phyloP scores from a whole-genome alignment of 2,329 filamentous ascomycete species.

The Microdochium nivale region DNA sequence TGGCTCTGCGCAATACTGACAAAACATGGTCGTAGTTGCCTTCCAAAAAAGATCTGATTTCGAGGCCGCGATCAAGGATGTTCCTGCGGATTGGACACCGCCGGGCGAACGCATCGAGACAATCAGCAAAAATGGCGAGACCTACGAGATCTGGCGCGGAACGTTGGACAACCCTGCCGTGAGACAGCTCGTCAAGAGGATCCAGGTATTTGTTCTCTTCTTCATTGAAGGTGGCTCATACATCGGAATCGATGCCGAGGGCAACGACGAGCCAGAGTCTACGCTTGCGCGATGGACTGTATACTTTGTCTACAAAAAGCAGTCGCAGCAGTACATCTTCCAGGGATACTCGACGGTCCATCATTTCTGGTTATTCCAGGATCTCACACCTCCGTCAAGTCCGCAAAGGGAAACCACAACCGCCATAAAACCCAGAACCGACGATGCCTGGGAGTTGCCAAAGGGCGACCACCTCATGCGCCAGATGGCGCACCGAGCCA shows the following conservation, averaged over 20 bases:
- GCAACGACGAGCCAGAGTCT: conserved; percentile 59
- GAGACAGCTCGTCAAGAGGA: conserved; percentile 63
- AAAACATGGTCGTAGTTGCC: conserved; percentile 41
- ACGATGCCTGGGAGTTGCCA: conserved; percentile 34
- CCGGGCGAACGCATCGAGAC: conserved; percentile 64
- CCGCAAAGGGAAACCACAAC: conserved; percentile 16
- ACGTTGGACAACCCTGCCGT: conserved; percentile 62
- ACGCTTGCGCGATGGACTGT: conserved; percentile 78
- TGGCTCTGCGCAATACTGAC: background rate
- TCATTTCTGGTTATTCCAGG: conserved; percentile 64
- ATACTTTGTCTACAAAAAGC: conserved; percentile 76
- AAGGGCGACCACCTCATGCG: conserved; percentile 36
- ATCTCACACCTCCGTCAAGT: conserved; percentile 32
- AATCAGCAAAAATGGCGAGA: conserved; percentile 50
- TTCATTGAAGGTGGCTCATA: conserved; percentile 90
- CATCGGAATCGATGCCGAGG: conserved; percentile 42
- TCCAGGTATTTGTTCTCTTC: conserved; percentile 75
- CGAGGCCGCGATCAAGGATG: conserved; percentile 43
- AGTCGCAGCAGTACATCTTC: conserved; percentile 60
- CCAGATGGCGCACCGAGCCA: conserved; percentile 64
- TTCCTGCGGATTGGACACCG: conserved; percentile 49
- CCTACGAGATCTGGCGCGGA: conserved; percentile 80
- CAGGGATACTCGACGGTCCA: conserved; percentile 89
- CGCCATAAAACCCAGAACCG: conserved; percentile 6
- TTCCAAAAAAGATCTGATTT: conserved; percentile 57